These are phyloP conservation scores for Telopea speciosissima DNA, from an alignment of 177 flowering plant genomes.

Conservation along the genomic window DNA sequence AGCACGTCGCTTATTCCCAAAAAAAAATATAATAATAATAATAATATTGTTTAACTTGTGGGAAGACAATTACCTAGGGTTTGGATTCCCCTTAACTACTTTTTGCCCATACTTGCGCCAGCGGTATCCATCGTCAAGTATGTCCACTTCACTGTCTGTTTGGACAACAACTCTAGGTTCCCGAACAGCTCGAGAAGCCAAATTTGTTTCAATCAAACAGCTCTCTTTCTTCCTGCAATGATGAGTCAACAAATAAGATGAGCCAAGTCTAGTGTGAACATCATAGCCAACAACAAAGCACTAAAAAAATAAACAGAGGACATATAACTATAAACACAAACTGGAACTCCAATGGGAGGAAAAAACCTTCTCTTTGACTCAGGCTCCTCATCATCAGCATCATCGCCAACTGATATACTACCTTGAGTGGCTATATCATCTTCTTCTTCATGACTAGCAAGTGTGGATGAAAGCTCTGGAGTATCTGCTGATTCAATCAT, in stretches of 20 bases:
- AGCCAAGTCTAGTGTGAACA: not conserved
- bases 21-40: no score
- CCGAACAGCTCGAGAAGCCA: conserved; percentile 53
- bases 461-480: conserved; percentile 59
- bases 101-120: conserved; percentile 95
- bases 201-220: conserved; percentile 37
- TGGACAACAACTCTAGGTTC: conserved; percentile 78
- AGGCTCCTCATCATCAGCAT: conserved; percentile 54
- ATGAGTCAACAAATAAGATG: not conserved
- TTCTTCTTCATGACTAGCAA: conserved; percentile 51
- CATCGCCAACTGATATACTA: conserved; percentile 46
- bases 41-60: not conserved
- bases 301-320: not conserved
- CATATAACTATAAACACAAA: not conserved
- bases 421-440: conserved; percentile 54
- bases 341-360: not conserved
- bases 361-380: conserved; percentile 61
- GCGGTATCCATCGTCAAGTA: conserved; percentile 90
- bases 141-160: conserved; percentile 67
- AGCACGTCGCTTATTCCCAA: no score
- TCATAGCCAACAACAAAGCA: not conserved
- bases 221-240: conserved; percentile 53
- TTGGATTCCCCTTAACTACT: conserved; percentile 83
- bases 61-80: conserved; percentile 53
- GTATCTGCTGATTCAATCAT: conserved; percentile 43